Base-by-base conservation (phyloP, 2,329 filamentous ascomycete genomes). In the Plectosphaerella sp. region DNA sequence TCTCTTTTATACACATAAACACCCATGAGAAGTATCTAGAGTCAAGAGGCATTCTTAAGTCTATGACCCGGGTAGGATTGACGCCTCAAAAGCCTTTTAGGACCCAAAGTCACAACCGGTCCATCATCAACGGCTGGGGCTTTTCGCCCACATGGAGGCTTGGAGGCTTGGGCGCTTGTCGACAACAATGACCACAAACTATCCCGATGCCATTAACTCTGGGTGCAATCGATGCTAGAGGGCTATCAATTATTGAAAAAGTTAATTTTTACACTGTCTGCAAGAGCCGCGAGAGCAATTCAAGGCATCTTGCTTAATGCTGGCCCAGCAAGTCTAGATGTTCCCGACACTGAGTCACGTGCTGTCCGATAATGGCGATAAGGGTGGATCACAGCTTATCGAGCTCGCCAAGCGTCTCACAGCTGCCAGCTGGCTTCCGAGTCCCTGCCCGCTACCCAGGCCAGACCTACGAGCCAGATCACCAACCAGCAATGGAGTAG, bases 401-500 rank as follows among this genome's bases (percentile, higher is more conserved):
- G 41, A 43, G 41, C 41, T 43, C 16, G n/a, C 41, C 28, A 33
- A 33, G 28, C 28, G 28, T 33, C 28, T 33, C 15, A 41, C 37
- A 43, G 39, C 36, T 47, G 24, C 10, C 36, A 49, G 46, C 36
- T 53, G 5, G 45, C 28, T 47, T 47, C 41, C 41, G n/a, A 18
- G 41, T 43, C 28, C 28, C 8, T 12, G 28, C 28, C 11, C 8
- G 11, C 11, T 9, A 33, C 8, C 28, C 4, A 20, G 41, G 7
- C 37, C 37, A 14, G 37, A 39, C 37, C 54, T 43, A 58, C 48
- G 56, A 57, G 55, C 55, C 55, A 57, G 55, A 57, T 57, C 55
- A 54, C 47, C 54, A 54, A 51, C 12, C 51, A 49, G 52, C 50
- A 52, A 58, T 58, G 56, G 54, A 58, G 54, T 57, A 51, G 24